Evolutionary conservation across 352 stramenopile genomes (phyloP).

Genomic region (Globisporangium acanthophoron): DNA sequence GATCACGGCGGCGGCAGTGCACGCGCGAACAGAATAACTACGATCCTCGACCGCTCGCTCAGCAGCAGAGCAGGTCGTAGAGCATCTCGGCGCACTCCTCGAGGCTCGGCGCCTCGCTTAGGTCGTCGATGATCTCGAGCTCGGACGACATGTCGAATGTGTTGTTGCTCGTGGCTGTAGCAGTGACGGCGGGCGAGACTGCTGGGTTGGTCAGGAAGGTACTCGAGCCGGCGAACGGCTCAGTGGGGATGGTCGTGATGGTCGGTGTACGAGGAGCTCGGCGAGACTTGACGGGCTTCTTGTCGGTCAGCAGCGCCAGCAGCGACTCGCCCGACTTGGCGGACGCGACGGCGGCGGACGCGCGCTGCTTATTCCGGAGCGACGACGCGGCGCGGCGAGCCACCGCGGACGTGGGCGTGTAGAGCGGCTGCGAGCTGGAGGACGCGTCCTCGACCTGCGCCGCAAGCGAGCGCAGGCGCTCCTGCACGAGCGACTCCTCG

Average conservation of each 20-base stretch:
- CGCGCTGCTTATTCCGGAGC: not conserved
- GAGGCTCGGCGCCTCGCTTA: conserved; percentile 42
- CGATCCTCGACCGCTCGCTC: not conserved
- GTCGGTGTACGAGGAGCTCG: not conserved
- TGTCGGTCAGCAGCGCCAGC: conserved; percentile 9
- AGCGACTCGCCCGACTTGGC: conserved; percentile 3
- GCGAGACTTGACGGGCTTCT: not conserved
- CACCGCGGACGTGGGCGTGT: conserved; percentile 1
- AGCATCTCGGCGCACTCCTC: conserved; percentile 64
- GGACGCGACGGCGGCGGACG: not conserved
- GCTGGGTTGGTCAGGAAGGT: not conserved
- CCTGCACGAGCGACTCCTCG: conserved; percentile 58
- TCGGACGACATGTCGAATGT: conserved; percentile 3
- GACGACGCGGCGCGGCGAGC: conserved; percentile 1
- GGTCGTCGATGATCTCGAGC: conserved; percentile 26
- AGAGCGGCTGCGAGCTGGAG: conserved; percentile 4
- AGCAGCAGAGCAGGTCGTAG: conserved; percentile 61
- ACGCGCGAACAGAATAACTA: not conserved
- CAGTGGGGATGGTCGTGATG: not conserved
- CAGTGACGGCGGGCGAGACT: not conserved
- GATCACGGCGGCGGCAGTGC: not conserved
- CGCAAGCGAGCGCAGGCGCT: conserved; percentile 40
- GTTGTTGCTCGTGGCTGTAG: not conserved
- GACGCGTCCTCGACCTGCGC: conserved; percentile 10
- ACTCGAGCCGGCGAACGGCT: conserved; percentile 1